A percentile compares a stretch with the other conserved stretches of the same genome.
Evolutionary conservation across 768 basidiomycete species (phyloP).

Genomic region (Strobilomyces echinocephalus): DNA sequence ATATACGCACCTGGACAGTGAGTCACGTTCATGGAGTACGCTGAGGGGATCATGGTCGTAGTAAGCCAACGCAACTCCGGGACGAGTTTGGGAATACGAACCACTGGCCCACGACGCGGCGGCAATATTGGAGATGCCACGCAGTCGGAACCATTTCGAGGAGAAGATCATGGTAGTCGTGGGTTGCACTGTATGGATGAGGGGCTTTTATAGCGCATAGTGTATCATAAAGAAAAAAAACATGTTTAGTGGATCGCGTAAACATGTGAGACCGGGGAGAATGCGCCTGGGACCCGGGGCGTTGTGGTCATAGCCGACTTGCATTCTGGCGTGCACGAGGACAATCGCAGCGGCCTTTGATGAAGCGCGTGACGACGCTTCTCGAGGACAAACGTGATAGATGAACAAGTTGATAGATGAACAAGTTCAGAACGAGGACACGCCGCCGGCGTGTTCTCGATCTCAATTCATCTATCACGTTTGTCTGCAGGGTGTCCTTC

Average conservation of each 20-base stretch:
- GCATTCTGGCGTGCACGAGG: no score
- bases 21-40: conserved; percentile 25
- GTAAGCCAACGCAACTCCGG: neutral
- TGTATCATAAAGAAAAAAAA: neutral
- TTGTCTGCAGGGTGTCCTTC: no score
- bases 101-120: neutral
- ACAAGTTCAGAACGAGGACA: no score
- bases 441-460: no score
- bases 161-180: neutral
- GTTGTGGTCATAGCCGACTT: no score
- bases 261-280: neutral
- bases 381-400: no score
- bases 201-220: neutral
- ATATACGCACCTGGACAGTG: conserved; percentile 24
- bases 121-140: neutral
- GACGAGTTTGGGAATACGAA: neutral
- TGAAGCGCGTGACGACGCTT: no score
- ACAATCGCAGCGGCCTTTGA: no score
- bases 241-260: no score
- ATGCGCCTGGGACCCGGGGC: neutral
- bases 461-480: no score
- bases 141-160: neutral
- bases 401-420: no score
- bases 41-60: neutral
- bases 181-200: neutral